Percentiles rank a stretch among this genome's conserved stretches.
These are phyloP conservation scores for Chaetoceros tenuissimus DNA, from an alignment of 108 stramenopile species.

Conservation along the genomic window DNA sequence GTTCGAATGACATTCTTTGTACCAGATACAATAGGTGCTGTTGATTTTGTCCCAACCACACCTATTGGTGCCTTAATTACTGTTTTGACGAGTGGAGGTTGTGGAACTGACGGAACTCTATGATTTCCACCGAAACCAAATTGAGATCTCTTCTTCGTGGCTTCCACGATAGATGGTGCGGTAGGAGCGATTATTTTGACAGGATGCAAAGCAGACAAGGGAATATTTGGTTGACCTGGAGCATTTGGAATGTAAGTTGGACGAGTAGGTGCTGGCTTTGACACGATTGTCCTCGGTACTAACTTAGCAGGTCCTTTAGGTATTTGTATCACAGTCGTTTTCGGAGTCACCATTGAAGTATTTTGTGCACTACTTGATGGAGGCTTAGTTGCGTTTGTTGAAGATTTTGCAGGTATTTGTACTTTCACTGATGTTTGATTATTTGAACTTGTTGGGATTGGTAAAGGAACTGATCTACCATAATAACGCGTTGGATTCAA, in stretches of 20 bases:
- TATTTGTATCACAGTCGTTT: too few species aligned
- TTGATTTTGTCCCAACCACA: conserved; percentile 3
- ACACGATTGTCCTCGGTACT: background rate
- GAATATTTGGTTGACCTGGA: background rate
- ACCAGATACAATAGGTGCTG: background rate
- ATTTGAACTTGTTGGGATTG: conserved; percentile 1
- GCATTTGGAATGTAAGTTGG: background rate
- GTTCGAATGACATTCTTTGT: background rate
- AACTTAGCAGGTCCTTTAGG: background rate
- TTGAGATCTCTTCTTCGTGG: conserved; percentile 45
- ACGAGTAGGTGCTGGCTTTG: background rate
- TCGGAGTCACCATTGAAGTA: too few species aligned
- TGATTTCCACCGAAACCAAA: conserved; percentile 74
- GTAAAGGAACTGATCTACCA: conserved; percentile 5
- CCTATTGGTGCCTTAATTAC: too few species aligned
- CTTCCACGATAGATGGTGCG: conserved; percentile 10
- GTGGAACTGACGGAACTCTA: conserved; percentile 53
- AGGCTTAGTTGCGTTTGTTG: background rate
- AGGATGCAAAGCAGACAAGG: background rate
- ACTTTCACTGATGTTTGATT: background rate
- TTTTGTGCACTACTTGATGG: too few species aligned
- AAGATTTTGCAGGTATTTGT: background rate
- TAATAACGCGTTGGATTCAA: too few species aligned
- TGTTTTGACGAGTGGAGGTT: conserved; percentile 26
- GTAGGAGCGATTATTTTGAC: background rate